Evolutionary conservation across 164 flowering plant species (phyloP), one percentile per base, ranked within the genome.

Genomic region (Piper betle): DNA sequence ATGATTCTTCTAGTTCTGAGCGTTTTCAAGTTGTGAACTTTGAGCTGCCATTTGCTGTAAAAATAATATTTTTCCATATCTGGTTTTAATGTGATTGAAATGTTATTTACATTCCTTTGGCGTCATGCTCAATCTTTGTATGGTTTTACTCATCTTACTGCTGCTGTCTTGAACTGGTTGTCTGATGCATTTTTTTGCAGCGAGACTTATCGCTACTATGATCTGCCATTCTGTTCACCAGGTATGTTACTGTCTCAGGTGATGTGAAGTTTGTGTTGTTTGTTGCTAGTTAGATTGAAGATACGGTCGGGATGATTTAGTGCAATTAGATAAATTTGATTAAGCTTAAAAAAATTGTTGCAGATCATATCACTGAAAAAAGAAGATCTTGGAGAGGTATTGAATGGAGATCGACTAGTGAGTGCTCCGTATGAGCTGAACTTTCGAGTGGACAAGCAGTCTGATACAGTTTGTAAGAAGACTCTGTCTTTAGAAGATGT

Each of bases 301-400:
- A 43, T 15, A 8, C 50, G 8, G 50, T 43, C 8, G 8, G 2
- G 12, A 43, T 43, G 12, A 43, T 10, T 15, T 43, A 43, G 10
- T 43, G 10, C 15, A 2, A 5, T 19, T 52, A 8, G 12, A 46
- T 39, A 16, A 37, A 39, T 8, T 8, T 38, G 13, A 58, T 58
- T n/a, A 15, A n/a, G 18, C 42, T 37, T 58, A 2, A 16, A 37
- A 40, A 19, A 39, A 42, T 55, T 39, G 16, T 43, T 48, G 25
- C 64, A 69, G 71, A 58, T 4, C 71, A 64, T 46, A 64, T 69
- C 55, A 69, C 20, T 1, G 72, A 71, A 62, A 71, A 71, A 40
- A 66, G 73, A 71, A 54, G 73, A 54, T 59, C 66, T 71, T 37
- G 73, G 73, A 20, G 73, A 71, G 60, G 73, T 71, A 25, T 50